Percentiles rank a stretch among this genome's conserved stretches.
phyloP scores from a whole-genome alignment of 176 grass and related monocot genomes.

The Metroxylon sagu region DNA sequence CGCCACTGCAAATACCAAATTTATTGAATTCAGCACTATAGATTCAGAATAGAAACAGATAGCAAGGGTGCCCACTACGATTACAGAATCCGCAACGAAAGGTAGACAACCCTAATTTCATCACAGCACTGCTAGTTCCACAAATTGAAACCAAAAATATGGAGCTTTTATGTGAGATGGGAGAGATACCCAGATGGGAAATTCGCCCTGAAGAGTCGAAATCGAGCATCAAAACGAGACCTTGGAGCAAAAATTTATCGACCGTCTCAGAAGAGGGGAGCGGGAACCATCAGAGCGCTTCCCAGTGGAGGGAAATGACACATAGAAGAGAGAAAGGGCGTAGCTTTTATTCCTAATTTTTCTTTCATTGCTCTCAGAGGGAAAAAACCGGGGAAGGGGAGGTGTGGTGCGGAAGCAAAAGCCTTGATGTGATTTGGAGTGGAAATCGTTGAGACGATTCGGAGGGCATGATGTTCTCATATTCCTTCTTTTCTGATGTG shows the following conservation, averaged over 20 bases:
- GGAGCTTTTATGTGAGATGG: slow-evolving; percentile 2
- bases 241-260: slow-evolving; percentile 4
- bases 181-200: slow-evolving; percentile 15
- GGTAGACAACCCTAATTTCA: slow-evolving; percentile 6
- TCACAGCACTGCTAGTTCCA: neutral
- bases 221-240: slow-evolving; percentile 25
- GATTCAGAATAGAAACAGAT: too few relatives aligned
- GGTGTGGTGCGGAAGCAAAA: slow-evolving; percentile 2
- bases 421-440: slow-evolving; percentile 17
- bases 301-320: neutral
- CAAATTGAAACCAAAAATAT: slow-evolving; percentile 1
- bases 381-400: slow-evolving; percentile 15
- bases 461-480: too few relatives aligned
- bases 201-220: slow-evolving; percentile 15
- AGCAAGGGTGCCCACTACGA: neutral
- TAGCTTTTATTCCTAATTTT: slow-evolving; percentile 19
- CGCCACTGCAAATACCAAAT: too few relatives aligned
- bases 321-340: neutral
- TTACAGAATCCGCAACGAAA: neutral
- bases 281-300: slow-evolving; percentile 7
- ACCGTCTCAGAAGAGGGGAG: neutral
- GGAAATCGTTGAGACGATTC: neutral
- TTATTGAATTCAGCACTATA: too few relatives aligned
- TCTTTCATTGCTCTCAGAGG: slow-evolving; percentile 8
- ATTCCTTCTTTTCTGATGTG: too few relatives aligned